These are phyloP conservation scores for Quercus cerris DNA, from an alignment of 306 rosid genomes.

Conservation along the genomic window DNA sequence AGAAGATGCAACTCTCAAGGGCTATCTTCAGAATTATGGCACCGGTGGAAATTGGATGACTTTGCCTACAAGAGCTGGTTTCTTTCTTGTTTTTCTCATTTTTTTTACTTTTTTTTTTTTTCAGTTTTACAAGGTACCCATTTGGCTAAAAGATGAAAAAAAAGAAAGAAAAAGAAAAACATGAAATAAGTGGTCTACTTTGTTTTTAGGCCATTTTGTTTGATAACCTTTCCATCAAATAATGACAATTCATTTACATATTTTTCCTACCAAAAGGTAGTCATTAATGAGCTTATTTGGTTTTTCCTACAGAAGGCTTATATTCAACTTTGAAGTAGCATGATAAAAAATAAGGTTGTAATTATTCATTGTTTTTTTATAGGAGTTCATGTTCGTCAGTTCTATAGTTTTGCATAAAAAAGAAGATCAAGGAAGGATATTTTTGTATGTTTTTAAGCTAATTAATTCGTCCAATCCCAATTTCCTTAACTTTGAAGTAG, in stretches of 20 bases:
- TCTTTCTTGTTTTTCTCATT: constrained; percentile 18
- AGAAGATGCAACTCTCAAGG: constrained; percentile 75
- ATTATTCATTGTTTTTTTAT: not conserved
- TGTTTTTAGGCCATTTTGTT: not conserved
- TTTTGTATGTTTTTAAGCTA: not conserved
- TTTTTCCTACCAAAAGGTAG: not conserved
- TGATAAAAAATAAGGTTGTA: not conserved
- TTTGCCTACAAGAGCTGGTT: constrained; percentile 84
- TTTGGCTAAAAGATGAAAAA: not conserved
- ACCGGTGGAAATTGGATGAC: constrained; percentile 80
- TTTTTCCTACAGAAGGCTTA: not conserved
- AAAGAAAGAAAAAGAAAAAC: not conserved
- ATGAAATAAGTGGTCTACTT: not conserved
- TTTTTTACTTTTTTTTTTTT: not conserved
- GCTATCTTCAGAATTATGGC: constrained; percentile 62
- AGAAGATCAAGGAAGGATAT: not conserved
- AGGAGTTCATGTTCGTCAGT: not conserved
- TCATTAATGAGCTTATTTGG: not conserved
- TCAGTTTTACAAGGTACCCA: not conserved
- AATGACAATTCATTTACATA: not conserved
- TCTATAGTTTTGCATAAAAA: not conserved
- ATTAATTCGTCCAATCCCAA: not conserved
- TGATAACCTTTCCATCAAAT: not conserved
- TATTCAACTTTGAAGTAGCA: not conserved
- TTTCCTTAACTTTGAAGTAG: not conserved